phyloP scores from a whole-genome alignment of 257 asterid genomes.

The Salvia hispanica region DNA sequence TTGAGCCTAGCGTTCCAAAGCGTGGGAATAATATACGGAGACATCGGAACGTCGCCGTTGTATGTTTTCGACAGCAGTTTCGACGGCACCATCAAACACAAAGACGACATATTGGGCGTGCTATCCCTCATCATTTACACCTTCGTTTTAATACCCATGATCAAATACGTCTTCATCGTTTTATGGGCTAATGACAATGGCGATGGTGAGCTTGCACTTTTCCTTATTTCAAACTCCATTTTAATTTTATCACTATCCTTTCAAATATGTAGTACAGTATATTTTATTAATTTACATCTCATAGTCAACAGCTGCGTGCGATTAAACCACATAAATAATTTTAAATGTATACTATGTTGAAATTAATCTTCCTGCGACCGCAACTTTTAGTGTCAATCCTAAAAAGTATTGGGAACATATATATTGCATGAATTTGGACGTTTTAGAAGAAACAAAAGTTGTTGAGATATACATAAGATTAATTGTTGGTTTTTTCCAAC shows the following conservation, averaged over 20 bases:
- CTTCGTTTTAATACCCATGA: slow-evolving; percentile 55
- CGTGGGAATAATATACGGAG: slow-evolving; percentile 80
- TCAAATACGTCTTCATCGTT: slow-evolving; percentile 71
- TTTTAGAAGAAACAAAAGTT: neutral
- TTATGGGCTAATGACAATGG: slow-evolving; percentile 82
- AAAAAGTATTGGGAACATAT: neutral
- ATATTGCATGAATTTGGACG: neutral
- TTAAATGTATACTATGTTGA: too few species aligned
- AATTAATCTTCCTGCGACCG: neutral
- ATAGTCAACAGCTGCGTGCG: neutral
- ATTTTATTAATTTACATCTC: neutral
- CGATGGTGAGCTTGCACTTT: slow-evolving; percentile 40
- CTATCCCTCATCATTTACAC: slow-evolving; percentile 77
- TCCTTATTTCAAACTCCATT: neutral
- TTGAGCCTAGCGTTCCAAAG: slow-evolving; percentile 73
- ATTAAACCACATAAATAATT: neutral
- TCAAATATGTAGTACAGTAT: neutral
- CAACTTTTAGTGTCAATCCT: neutral
- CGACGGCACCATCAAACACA: slow-evolving; percentile 40
- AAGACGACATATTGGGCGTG: slow-evolving; percentile 59
- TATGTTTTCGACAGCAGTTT: slow-evolving; percentile 67
- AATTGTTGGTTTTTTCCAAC: too few species aligned
- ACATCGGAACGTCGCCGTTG: slow-evolving; percentile 82
- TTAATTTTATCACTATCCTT: neutral
- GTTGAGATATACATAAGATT: neutral